phyloP scores from a whole-genome alignment of 257 asterid genomes.

The Jacaranda copaia region DNA sequence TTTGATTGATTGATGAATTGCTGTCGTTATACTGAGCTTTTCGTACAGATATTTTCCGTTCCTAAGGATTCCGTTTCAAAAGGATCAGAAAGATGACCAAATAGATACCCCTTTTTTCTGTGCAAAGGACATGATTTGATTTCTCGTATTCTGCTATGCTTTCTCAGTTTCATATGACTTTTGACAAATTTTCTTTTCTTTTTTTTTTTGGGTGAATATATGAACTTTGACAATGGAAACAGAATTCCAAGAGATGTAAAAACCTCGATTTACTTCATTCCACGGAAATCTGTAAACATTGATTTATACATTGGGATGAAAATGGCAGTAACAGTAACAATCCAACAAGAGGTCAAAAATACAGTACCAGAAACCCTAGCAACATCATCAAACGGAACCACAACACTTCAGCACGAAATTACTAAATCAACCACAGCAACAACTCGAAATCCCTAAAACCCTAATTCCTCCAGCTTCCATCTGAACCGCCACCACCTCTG shows the following conservation, averaged over 20 bases:
- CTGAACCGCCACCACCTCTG: slow-evolving; percentile 38
- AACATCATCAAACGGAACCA: slow-evolving; percentile 18
- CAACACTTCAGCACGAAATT: slow-evolving; percentile 5
- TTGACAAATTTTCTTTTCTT: too few species aligned
- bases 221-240: neutral
- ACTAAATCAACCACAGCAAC: neutral
- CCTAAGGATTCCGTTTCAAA: too few species aligned
- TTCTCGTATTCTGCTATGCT: too few species aligned
- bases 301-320: slow-evolving; percentile 6
- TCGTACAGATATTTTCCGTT: too few species aligned
- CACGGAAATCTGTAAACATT: slow-evolving; percentile 33
- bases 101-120: too few species aligned
- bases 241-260: neutral
- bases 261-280: slow-evolving; percentile 40
- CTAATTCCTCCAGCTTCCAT: slow-evolving; percentile 47
- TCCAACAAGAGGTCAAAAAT: slow-evolving; percentile 31
- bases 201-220: too few species aligned
- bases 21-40: too few species aligned
- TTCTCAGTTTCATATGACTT: too few species aligned
- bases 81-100: too few species aligned
- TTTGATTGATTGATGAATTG: too few species aligned
- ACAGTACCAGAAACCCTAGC: slow-evolving; percentile 20
- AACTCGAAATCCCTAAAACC: neutral
- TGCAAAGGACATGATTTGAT: too few species aligned
- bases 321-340: neutral